Base-by-base conservation (phyloP, 768 basidiomycete species). In the Lentinula sp. region DNA sequence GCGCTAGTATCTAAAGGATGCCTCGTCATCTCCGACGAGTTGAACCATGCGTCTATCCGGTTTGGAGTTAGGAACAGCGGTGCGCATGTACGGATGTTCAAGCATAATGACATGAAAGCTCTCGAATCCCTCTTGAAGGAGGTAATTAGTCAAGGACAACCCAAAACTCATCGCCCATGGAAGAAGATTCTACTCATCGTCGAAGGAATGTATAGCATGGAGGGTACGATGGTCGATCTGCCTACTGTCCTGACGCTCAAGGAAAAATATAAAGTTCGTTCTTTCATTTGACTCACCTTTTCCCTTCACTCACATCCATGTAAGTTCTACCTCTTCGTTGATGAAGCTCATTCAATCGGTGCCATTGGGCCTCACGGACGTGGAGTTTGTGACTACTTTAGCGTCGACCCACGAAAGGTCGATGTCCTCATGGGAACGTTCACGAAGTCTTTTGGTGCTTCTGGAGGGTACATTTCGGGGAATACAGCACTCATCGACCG, bases 341-440 rank as follows among this genome's bases (percentile, higher is more conserved):
- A 99, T 67, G 97, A 99, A 73, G 97, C 97, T 0, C 97, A 99
- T 72, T 98, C 96, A 0, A 87, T 99, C 63, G 97, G 97, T 61
- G 97, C 95, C 1, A 79, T 98, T 32, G 97, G 97, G 35, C 93
- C 95, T 5, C 84, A 90, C 66, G 97, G 97, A 5, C 93, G 97
- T 40, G 97, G 97, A 61, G 90, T 99, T 8, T 85, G 88, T 56
- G 95, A 99, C 70, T 99, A 96, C 76, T 99, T 96, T 71, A 84
- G 84, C 52, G 76, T 98, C 61, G 76, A 89, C 65, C 94, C 97
- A 10, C 79, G 81, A 2, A 79, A 80, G 7, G 82, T 98, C 64
- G 97, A 99, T 69, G 81, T 99, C 63, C 84, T 97, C 63, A 99
- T 99, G 97, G 97, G 97, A 53, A 99, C 97, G 0, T 97, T 99